Evolutionary conservation across 1,139 yeast genomes (phyloP).

Genomic region (Saccharomyces pastorianus): DNA sequence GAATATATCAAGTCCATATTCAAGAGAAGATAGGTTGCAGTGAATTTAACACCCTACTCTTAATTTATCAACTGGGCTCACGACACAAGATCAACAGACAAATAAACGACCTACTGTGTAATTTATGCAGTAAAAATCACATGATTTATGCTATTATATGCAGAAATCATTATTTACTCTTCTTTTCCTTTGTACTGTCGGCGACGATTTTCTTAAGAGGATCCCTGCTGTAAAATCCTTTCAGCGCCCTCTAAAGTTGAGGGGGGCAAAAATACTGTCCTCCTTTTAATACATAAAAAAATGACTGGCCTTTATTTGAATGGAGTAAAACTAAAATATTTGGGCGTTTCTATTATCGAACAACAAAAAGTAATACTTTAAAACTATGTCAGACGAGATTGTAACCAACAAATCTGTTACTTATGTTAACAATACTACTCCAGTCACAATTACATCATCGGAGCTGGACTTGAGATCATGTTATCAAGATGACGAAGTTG

Average conservation of each 20-base stretch:
- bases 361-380: neutral
- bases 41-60: neutral
- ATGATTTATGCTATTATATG: neutral
- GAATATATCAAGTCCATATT: neutral
- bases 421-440: conserved; percentile 14
- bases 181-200: neutral
- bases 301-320: neutral
- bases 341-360: neutral
- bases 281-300: neutral
- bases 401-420: conserved; percentile 19
- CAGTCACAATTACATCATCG: conserved; percentile 12
- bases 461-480: conserved; percentile 23
- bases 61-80: neutral
- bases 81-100: neutral
- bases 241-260: neutral
- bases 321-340: no score
- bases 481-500: conserved; percentile 22
- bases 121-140: neutral
- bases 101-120: neutral
- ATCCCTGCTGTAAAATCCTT: neutral
- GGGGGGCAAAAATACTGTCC: neutral
- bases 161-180: neutral
- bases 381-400: conserved; percentile 3
- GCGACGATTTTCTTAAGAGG: neutral
- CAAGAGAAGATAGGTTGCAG: neutral